These are phyloP conservation scores for Suillus spraguei DNA, from an alignment of 768 basidiomycete genomes.

Conservation along the genomic window DNA sequence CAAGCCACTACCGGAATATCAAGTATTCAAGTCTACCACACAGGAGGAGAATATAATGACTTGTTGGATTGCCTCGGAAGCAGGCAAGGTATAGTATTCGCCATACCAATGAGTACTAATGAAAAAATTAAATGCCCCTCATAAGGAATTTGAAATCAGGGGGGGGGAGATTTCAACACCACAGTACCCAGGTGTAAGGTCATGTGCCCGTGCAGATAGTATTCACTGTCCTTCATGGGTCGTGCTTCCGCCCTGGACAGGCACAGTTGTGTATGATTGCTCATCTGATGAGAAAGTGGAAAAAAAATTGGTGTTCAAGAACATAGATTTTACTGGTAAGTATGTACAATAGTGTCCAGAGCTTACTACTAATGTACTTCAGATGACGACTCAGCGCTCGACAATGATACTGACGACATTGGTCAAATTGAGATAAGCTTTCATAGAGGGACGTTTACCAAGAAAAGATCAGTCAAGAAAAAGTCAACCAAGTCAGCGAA, in stretches of 20 bases:
- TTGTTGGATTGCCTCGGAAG: constrained; percentile 26
- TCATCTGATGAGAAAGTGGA: accelerated
- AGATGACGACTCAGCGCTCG: constrained; percentile 23
- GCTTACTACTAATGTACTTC: constrained; percentile 3
- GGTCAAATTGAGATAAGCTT: constrained; percentile 19
- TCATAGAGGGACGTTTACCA: neutral
- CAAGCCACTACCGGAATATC: neutral
- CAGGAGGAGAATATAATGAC: constrained; percentile 7
- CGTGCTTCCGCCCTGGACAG: neutral
- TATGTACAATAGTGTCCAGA: too few species aligned
- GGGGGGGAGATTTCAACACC: constrained; percentile 15
- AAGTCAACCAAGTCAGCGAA: accelerated
- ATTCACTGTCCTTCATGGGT: accelerated
- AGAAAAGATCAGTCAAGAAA: too few species aligned
- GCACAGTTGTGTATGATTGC: neutral
- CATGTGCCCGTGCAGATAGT: constrained; percentile 12
- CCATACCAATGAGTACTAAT: neutral
- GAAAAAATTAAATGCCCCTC: neutral
- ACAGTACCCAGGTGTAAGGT: neutral
- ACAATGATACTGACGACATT: constrained; percentile 9
- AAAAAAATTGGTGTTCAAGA: constrained; percentile 17
- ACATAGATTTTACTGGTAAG: constrained; percentile 19
- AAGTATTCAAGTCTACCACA: neutral
- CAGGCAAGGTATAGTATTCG: constrained; percentile 19
- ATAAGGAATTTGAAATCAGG: constrained; percentile 16